Evolutionary conservation across 1,139 yeast species (phyloP).

Genomic region (Pichia sp.): DNA sequence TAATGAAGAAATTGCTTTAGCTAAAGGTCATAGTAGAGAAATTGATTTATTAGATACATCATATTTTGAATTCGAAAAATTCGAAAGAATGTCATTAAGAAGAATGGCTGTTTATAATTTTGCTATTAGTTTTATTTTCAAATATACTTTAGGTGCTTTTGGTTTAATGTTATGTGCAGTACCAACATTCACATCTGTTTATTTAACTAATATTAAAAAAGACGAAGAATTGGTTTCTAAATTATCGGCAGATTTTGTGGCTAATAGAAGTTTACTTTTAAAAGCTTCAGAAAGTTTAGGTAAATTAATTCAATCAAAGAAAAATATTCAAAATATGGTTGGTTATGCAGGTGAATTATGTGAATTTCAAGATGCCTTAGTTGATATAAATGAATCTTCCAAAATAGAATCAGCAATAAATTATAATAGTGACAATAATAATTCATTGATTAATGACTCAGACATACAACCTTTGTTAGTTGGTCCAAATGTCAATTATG

Average conservation of each 20-base stretch:
- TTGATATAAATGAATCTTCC: slow-evolving; percentile 37
- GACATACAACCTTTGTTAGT: slow-evolving; percentile 25
- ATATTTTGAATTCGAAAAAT: slow-evolving; percentile 75
- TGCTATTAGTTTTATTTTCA: slow-evolving; percentile 79
- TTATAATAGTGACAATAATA: not conserved
- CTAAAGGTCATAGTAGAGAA: slow-evolving; percentile 78
- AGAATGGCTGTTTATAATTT: slow-evolving; percentile 69
- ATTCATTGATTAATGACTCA: not conserved
- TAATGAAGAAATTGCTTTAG: slow-evolving; percentile 81
- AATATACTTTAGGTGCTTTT: slow-evolving; percentile 94
- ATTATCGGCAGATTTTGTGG: slow-evolving; percentile 70
- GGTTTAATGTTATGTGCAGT: slow-evolving; percentile 84
- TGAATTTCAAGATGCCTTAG: slow-evolving; percentile 61
- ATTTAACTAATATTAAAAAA: slow-evolving; percentile 36
- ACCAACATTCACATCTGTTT: slow-evolving; percentile 73
- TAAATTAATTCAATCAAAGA: slow-evolving; percentile 76
- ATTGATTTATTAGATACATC: slow-evolving; percentile 71
- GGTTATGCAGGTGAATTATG: slow-evolving; percentile 80
- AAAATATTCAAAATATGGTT: slow-evolving; percentile 74
- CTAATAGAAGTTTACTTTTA: slow-evolving; percentile 80
- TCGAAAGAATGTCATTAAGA: slow-evolving; percentile 71
- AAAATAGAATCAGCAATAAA: slow-evolving; percentile 25
- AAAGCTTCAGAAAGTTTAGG: slow-evolving; percentile 90
- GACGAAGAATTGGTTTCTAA: slow-evolving; percentile 27
- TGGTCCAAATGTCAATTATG: slow-evolving; percentile 34